Base-by-base conservation (phyloP, 495 filamentous ascomycete genomes). In the Hyaloscypha bicolor region DNA sequence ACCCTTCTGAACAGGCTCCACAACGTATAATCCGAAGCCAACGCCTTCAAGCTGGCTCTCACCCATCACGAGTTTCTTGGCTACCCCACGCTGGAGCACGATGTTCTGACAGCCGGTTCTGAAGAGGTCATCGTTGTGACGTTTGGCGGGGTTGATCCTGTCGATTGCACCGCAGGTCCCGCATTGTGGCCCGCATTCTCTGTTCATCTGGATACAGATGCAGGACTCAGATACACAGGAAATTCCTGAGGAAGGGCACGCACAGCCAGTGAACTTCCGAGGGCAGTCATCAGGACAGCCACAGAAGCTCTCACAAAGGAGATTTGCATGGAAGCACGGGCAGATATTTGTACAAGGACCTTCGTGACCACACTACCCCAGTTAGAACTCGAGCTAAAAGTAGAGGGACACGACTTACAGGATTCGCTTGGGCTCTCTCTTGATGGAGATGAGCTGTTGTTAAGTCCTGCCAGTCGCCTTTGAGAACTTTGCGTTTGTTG, bases 111-210 rank as follows among this genome's bases (percentile, higher is more conserved):
- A 93, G 5, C 81, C 81, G 8, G 75, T 77, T 12, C 76, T 74
- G 66, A 80, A 76, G 3, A 86, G 69, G 1, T 73, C 72, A n/a
- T 86, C 81, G 53, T 88, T 75, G 55, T 86, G 78, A 30, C 80
- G 77, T 63, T 88, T 88, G 11, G 78, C 73, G 0, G 88, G 90
- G 73, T 91, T 85, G 6, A 88, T 79, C 1, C 87, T 81, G 53
- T 89, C 87, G 11, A 68, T 70, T 0, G 88, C 89, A 21, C 90
- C 90, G 67, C 90, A 93, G 11, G 77, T 80, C 19, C 80, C 79
- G 72, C 90, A 93, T 31, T 89, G 85, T 0, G 88, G 83, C 69
- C 92, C 90, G 69, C 90, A 93, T 75, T 93, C 90, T 6, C 90
- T 69, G 31, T 75, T 75, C 68, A 75, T 69, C 33, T 60, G 59